Evolutionary conservation across 306 rosid species (phyloP).

Genomic region (Psophocarpus tetragonolobus): DNA sequence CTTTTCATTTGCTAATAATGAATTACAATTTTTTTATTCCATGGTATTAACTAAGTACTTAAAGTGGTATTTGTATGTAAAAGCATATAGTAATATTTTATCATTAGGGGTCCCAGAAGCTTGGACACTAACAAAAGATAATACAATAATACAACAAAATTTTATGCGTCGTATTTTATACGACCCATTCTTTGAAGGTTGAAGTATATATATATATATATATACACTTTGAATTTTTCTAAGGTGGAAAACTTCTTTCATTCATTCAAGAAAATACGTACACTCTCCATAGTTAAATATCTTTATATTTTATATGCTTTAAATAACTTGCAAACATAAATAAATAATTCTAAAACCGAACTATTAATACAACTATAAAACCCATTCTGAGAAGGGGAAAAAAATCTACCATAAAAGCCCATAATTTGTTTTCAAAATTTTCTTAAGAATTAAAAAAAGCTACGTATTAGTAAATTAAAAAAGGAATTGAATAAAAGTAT

Average conservation of each 20-base stretch:
- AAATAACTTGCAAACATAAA: background rate
- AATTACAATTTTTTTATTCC: background rate
- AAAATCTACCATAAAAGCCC: too few species aligned
- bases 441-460: background rate
- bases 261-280: background rate
- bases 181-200: background rate
- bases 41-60: background rate
- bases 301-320: background rate
- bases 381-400: too few species aligned
- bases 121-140: background rate
- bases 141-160: background rate
- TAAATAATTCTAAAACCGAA: background rate
- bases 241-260: background rate
- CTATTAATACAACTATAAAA: background rate
- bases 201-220: too few species aligned
- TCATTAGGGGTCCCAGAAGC: background rate
- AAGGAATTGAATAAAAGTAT: background rate
- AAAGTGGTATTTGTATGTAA: background rate
- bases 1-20: background rate
- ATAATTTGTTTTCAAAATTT: background rate
- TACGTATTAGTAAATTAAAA: background rate
- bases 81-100: background rate
- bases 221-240: background rate
- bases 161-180: background rate
- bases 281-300: background rate